Percentiles rank a stretch among this genome's conserved stretches.
These are phyloP conservation scores for Psophocarpus tetragonolobus DNA, from an alignment of 306 rosid species.

Conservation along the genomic window DNA sequence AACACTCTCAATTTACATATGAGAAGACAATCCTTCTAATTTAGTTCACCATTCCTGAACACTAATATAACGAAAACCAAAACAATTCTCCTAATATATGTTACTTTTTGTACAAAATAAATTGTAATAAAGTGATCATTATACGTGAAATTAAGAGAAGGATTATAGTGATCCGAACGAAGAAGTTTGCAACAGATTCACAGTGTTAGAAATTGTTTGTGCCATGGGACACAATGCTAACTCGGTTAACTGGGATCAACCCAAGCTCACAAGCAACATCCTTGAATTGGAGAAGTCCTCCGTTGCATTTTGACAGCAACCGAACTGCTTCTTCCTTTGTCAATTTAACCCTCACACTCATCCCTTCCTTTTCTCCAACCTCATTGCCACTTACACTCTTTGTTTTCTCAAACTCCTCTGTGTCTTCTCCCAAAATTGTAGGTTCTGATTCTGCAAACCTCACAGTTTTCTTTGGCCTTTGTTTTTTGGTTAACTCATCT, in stretches of 20 bases:
- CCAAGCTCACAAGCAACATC: constrained; percentile 55
- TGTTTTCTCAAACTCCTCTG: neutral
- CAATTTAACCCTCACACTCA: constrained; percentile 64
- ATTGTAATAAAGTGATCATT: neutral
- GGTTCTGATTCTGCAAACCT: constrained; percentile 42
- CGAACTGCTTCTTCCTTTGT: constrained; percentile 70
- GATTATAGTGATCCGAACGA: neutral
- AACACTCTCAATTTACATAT: too few relatives aligned
- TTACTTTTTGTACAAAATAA: neutral
- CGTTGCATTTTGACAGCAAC: constrained; percentile 59
- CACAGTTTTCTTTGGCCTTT: constrained; percentile 25
- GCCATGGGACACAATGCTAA: constrained; percentile 11
- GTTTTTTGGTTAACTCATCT: constrained; percentile 50
- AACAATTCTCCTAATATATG: neutral
- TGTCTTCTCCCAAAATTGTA: constrained; percentile 44
- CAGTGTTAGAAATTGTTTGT: neutral
- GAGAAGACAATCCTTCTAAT: too few relatives aligned
- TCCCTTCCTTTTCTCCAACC: constrained; percentile 21
- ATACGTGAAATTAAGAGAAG: neutral
- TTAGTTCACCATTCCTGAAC: too few relatives aligned
- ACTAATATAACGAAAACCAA: neutral
- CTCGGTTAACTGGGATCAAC: constrained; percentile 34
- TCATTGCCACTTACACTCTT: neutral
- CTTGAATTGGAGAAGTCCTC: constrained; percentile 55
- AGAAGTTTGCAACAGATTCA: neutral